Evolutionary conservation across 352 stramenopile genomes (phyloP).

Genomic region (Pythium angustatum): DNA sequence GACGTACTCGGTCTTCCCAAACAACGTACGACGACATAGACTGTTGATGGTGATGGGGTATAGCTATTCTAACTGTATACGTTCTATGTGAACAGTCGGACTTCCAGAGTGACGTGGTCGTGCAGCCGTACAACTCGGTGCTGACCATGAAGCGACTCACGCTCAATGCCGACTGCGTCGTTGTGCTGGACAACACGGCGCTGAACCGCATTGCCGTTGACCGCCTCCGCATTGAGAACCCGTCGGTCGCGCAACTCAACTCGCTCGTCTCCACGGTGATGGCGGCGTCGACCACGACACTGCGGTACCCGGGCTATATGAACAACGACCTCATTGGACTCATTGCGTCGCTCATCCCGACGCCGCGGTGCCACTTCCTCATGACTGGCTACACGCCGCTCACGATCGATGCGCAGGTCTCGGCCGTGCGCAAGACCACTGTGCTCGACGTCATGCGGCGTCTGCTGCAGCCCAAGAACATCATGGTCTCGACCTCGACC

Average conservation of each 20-base stretch:
- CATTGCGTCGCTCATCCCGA: constrained; percentile 97
- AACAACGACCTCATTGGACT: constrained; percentile 99
- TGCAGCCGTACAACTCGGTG: constrained; percentile 99
- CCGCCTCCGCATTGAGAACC: constrained; percentile 95
- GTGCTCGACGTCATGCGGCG: constrained; percentile 99
- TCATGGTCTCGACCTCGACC: constrained; percentile 98
- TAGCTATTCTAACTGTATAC: neutral
- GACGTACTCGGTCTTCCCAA: constrained; percentile 99
- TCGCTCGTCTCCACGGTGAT: constrained; percentile 99
- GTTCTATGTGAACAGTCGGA: constrained; percentile 38
- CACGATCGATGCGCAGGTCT: constrained; percentile 90
- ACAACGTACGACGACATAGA: constrained; percentile 62
- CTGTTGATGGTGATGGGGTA: neutral
- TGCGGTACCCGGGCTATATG: constrained; percentile 98
- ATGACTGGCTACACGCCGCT: constrained; percentile 99
- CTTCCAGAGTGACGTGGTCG: constrained; percentile 96
- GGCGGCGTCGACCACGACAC: constrained; percentile 97
- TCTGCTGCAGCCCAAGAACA: constrained; percentile 96
- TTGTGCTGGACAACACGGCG: constrained; percentile 99
- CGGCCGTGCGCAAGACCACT: constrained; percentile 96
- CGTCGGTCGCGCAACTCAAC: constrained; percentile 97
- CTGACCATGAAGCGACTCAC: constrained; percentile 98
- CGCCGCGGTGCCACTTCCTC: constrained; percentile 98
- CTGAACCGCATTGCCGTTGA: constrained; percentile 97
- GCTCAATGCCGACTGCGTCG: constrained; percentile 98